A percentile compares a stretch with the other conserved stretches of the same genome.
Evolutionary conservation across 1,139 yeast genomes (phyloP).

Genomic region (Suhomyces atakaporum): DNA sequence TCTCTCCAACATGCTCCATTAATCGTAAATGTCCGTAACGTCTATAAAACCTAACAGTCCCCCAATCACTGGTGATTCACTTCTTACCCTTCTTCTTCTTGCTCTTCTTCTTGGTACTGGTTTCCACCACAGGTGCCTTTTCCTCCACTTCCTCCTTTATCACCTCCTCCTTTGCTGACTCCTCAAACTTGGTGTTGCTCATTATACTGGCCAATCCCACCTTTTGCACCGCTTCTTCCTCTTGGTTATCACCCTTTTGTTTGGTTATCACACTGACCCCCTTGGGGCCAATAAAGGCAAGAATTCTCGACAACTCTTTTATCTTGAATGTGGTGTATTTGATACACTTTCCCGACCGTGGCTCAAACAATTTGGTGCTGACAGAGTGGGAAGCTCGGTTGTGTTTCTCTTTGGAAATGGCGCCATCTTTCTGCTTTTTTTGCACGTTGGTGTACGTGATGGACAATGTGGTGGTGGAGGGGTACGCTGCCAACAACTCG

Average conservation of each 20-base stretch:
- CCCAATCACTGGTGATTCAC: conserved; percentile 1
- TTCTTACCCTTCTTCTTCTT: conserved; percentile 19
- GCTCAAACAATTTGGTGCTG: conserved; percentile 70
- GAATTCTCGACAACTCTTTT: conserved; percentile 76
- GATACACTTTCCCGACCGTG: conserved; percentile 68
- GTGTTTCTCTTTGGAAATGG: too few species aligned
- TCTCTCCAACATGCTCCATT: neutral
- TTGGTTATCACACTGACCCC: conserved; percentile 53
- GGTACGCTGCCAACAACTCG: conserved; percentile 39
- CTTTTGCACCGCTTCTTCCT: conserved; percentile 21
- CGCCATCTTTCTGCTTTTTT: conserved; percentile 29
- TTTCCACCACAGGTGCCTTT: conserved; percentile 7
- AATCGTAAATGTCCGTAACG: neutral
- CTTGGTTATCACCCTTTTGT: conserved; percentile 13
- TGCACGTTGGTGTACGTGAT: conserved; percentile 39
- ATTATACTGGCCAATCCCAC: conserved; percentile 45
- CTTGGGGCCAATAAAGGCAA: conserved; percentile 84
- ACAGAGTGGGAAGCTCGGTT: conserved; percentile 41
- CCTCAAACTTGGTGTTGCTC: conserved; percentile 42
- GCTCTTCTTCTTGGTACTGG: conserved; percentile 15
- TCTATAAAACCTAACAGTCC: too few species aligned
- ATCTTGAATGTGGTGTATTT: conserved; percentile 61
- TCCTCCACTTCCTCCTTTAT: conserved; percentile 10
- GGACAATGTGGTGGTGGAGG: conserved; percentile 40
- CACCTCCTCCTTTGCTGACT: conserved; percentile 13